Percentiles rank a stretch among this genome's conserved stretches.
Evolutionary conservation across 345 rosid species (phyloP).

Genomic region (Cardiospermum halicacabum): DNA sequence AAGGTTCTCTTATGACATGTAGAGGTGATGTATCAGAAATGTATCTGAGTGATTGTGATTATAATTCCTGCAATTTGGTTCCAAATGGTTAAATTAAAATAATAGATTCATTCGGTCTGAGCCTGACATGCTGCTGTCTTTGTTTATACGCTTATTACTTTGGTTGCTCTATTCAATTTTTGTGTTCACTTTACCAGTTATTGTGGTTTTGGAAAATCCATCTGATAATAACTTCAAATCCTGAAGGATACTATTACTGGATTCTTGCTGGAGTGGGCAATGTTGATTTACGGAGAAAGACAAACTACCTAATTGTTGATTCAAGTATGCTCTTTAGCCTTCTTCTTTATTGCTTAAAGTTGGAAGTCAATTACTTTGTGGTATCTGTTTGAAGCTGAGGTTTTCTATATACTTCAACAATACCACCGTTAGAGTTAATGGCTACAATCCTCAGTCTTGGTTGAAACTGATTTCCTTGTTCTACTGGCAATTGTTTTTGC

Average conservation of each 20-base stretch:
- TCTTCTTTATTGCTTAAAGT: neutral
- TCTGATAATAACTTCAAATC: constrained; percentile 11
- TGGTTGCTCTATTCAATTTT: neutral
- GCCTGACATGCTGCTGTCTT: neutral
- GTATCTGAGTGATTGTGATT: neutral
- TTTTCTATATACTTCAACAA: neutral
- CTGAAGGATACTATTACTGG: constrained; percentile 88
- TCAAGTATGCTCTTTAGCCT: constrained; percentile 55
- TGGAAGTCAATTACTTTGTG: neutral
- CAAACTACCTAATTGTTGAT: constrained; percentile 93
- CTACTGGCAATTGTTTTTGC: too few relatives aligned
- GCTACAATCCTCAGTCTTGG: too few relatives aligned
- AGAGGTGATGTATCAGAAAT: neutral
- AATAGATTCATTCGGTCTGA: neutral
- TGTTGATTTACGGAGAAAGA: constrained; percentile 88
- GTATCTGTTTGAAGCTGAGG: neutral
- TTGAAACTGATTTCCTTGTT: too few relatives aligned
- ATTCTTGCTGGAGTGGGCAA: constrained; percentile 97
- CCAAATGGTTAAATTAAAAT: neutral
- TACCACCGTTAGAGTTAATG: neutral
- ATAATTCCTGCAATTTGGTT: neutral
- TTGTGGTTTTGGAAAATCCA: neutral
- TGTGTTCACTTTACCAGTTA: neutral
- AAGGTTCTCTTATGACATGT: neutral
- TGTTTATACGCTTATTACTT: neutral